phyloP scores from a whole-genome alignment of 345 rosid genomes.

The Sonneratia caseolaris region DNA sequence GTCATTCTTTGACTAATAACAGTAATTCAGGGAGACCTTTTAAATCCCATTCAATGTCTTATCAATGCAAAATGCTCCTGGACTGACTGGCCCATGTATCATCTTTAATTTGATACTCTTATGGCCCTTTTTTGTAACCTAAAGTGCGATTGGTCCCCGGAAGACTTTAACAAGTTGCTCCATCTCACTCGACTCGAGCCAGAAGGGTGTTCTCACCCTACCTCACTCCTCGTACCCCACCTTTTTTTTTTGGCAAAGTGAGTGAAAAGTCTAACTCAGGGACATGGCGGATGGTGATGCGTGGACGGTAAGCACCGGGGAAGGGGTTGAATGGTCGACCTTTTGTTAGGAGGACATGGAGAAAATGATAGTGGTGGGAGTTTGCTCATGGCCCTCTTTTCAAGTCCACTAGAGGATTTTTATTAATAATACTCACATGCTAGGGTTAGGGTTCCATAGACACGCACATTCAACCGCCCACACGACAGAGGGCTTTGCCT shows the following conservation, averaged over 20 bases:
- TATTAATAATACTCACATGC: constrained; percentile 20
- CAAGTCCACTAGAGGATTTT: constrained; percentile 12
- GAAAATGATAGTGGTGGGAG: constrained; percentile 24
- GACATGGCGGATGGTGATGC: constrained; percentile 18
- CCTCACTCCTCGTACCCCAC: constrained; percentile 4
- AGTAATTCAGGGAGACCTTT: neutral
- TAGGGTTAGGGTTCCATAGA: constrained; percentile 54
- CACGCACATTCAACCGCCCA: constrained; percentile 18
- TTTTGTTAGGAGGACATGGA: constrained; percentile 21
- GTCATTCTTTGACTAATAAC: neutral
- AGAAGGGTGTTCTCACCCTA: neutral
- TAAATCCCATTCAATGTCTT: neutral
- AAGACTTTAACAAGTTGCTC: neutral
- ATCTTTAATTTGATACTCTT: too few species aligned
- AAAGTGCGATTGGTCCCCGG: too few species aligned
- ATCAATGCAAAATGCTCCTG: neutral
- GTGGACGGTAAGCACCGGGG: constrained; percentile 21
- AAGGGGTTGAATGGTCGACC: constrained; percentile 8
- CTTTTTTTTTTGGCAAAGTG: neutral
- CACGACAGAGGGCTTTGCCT: neutral
- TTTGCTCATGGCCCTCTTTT: constrained; percentile 11
- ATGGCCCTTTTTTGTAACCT: too few species aligned
- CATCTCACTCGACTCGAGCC: neutral
- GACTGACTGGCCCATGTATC: too few species aligned
- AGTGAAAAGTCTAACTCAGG: neutral